Percentiles rank a stretch among this genome's conserved stretches.
phyloP scores from a whole-genome alignment of 805 yeast genomes.

The Ogataea sp. region DNA sequence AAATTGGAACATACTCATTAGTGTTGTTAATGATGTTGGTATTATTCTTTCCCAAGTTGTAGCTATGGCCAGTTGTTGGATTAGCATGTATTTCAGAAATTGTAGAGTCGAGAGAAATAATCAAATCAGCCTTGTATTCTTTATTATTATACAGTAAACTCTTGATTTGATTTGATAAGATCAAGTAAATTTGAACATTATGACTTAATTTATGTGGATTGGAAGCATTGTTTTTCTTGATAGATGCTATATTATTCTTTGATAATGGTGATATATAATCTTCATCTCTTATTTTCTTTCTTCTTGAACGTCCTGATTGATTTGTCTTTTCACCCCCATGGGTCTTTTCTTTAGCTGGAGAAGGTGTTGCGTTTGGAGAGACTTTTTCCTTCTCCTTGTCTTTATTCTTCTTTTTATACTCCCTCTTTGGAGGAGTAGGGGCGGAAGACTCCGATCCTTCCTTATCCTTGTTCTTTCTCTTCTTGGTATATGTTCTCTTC shows the following conservation, averaged over 20 bases:
- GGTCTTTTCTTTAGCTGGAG: neutral
- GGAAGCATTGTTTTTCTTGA: neutral
- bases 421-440: neutral
- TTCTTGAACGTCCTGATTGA: neutral
- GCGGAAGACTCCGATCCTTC: too few relatives aligned
- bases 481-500: slow-evolving; percentile 2
- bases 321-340: too few relatives aligned
- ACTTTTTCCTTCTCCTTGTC: neutral
- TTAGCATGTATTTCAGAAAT: slow-evolving; percentile 18
- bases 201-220: slow-evolving; percentile 1
- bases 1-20: slow-evolving; percentile 30
- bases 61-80: slow-evolving; percentile 5
- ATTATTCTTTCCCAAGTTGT: too few relatives aligned
- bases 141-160: slow-evolving; percentile 17
- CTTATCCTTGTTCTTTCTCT: neutral
- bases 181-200: slow-evolving; percentile 29
- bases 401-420: neutral
- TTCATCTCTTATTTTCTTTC: slow-evolving; percentile 10
- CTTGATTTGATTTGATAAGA: slow-evolving; percentile 37
- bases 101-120: slow-evolving; percentile 41
- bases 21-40: too few relatives aligned
- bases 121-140: slow-evolving; percentile 30
- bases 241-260: slow-evolving; percentile 19
- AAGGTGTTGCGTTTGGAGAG: neutral
- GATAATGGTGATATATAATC: slow-evolving; percentile 24